These are phyloP conservation scores for Talaromyces borbonicus DNA, from an alignment of 495 filamentous ascomycete genomes.

Conservation along the genomic window DNA sequence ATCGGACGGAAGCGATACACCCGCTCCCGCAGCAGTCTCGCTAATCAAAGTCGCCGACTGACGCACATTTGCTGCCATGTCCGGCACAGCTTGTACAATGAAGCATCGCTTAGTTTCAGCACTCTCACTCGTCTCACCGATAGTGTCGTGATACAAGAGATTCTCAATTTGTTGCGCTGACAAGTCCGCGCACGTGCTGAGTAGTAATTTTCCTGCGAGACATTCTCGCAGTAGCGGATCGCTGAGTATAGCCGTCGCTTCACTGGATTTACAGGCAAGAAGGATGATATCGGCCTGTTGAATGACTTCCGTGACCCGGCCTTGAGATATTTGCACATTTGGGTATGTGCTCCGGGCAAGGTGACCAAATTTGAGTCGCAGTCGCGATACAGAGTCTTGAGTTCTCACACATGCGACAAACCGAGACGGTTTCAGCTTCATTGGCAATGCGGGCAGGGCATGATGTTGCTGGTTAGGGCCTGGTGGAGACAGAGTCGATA, in stretches of 20 bases:
- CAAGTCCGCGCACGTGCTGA: slow-evolving; percentile 80
- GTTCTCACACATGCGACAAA: slow-evolving; percentile 7
- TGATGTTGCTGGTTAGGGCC: slow-evolving; percentile 3
- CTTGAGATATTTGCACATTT: slow-evolving; percentile 7
- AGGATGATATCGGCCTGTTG: slow-evolving; percentile 23
- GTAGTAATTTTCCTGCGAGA: slow-evolving; percentile 66
- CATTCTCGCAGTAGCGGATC: slow-evolving; percentile 16
- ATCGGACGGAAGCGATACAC: slow-evolving; percentile 4
- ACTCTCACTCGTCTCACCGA: neutral
- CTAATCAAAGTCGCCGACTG: slow-evolving; percentile 22
- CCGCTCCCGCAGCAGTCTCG: slow-evolving; percentile 17
- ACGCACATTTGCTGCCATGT: slow-evolving; percentile 24
- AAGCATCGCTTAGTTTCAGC: slow-evolving; percentile 5
- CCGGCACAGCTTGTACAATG: slow-evolving; percentile 26
- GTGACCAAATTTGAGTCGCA: slow-evolving; percentile 5
- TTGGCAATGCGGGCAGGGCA: neutral
- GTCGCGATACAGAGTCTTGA: slow-evolving; percentile 5
- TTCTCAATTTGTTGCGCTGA: slow-evolving; percentile 51
- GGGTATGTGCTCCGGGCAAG: slow-evolving; percentile 3
- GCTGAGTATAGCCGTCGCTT: slow-evolving; percentile 21
- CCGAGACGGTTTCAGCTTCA: slow-evolving; percentile 2
- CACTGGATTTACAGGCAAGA: slow-evolving; percentile 28
- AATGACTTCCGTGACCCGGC: slow-evolving; percentile 12
- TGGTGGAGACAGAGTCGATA: slow-evolving; percentile 3
- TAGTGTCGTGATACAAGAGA: slow-evolving; percentile 39